Evolutionary conservation across 176 grass and related monocot genomes (phyloP).

Genomic region (Rhynchospora breviuscula): DNA sequence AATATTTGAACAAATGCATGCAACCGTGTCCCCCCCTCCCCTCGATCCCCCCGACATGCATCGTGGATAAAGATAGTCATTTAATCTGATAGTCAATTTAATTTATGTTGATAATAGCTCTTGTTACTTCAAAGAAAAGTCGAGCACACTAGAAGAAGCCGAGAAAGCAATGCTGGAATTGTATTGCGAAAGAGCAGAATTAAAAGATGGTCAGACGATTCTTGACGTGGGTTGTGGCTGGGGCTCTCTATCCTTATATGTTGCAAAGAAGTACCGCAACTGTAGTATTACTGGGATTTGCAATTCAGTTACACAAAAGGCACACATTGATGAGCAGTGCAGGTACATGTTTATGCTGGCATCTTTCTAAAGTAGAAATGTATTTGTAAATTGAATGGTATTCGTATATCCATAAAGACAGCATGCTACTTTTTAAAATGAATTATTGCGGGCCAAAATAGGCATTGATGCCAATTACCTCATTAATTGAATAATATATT

Average conservation of each 20-base stretch:
- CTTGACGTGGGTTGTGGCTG: constrained; percentile 93
- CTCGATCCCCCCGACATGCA: no score
- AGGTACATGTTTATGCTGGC: constrained; percentile 35
- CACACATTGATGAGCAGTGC: constrained; percentile 76
- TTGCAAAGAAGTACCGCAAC: constrained; percentile 74
- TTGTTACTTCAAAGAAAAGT: constrained; percentile 74
- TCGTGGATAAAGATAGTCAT: background rate
- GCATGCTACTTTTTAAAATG: no score
- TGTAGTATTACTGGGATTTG: constrained; percentile 86
- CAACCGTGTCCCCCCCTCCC: no score
- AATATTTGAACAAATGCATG: no score
- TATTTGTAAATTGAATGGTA: background rate
- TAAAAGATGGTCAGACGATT: constrained; percentile 70
- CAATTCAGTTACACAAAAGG: constrained; percentile 82
- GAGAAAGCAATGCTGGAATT: constrained; percentile 84
- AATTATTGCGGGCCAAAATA: background rate
- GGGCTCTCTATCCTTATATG: constrained; percentile 73
- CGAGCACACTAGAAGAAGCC: constrained; percentile 71
- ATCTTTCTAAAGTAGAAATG: background rate
- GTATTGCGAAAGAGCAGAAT: constrained; percentile 71
- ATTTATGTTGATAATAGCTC: constrained; percentile 38
- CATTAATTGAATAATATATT: background rate
- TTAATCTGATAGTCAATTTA: background rate
- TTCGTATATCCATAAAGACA: background rate
- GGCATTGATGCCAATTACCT: background rate